Base-by-base conservation (phyloP, 352 stramenopile genomes). In the Phytophthora uliginosa region DNA sequence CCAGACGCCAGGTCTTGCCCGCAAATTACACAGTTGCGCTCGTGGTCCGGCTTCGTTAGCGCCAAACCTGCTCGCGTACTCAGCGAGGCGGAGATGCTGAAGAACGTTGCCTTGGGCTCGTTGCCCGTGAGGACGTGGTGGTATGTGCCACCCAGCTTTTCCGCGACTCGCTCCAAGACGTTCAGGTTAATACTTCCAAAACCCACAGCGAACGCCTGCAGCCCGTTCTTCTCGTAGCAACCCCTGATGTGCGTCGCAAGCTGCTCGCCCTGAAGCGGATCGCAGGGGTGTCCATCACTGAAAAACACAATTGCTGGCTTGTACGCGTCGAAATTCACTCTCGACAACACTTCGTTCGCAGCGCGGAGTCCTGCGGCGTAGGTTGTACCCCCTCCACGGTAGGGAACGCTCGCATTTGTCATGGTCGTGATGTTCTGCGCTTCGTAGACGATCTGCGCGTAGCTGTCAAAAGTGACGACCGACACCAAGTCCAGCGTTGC, bases 281-380 rank as follows among this genome's bases (percentile, higher is more conserved):
- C 83, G 10, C 36, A 58, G 3, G 89, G 89, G 6, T 91, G 80
- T 0, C 87, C 89, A 51, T 96, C 87, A 13, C 86, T 93, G 62
- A 96, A 95, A 53, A 96, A 95, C 17, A 96, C 73, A 2, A 96
- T 20, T 3, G 86, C 79, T 8, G 89, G 88, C 65, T 89, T 85
- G 75, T 91, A 93, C 13, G 40, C 57, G 17, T 85, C 78, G 53
- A 90, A 89, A 20, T 82, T 76, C 26, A 84, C 77, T 57, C 89
- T 81, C 7, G 89, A 96, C 12, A 96, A 63, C 31, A 96, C 79
- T 31, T 94, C 86, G 22, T 79, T 91, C 2, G 88, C 85, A 31
- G 71, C 33, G 0, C 84, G 82, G 31, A 96, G 69, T 3, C 85
- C 89, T 1, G 68, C 66, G n/a, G 73, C 58, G 62, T 84, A 94